Evolutionary conservation across 1,284 basidiomycete species (phyloP), one percentile per base, ranked within the genome.

Genomic region (Malassezia pachydermatis): DNA sequence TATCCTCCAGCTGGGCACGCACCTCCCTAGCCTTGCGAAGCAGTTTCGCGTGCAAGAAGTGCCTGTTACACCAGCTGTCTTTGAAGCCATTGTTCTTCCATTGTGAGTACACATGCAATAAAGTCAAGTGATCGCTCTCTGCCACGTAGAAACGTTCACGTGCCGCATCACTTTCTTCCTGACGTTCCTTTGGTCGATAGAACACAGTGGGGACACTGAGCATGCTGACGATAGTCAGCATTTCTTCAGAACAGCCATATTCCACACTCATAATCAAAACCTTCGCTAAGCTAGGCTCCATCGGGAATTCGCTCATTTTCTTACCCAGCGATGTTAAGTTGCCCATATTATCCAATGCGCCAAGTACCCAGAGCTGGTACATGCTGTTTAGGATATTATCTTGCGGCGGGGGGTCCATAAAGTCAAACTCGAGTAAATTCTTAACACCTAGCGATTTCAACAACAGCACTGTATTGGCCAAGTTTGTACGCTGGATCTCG

Each of bases 181-280:
- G 83, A 51, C 89, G 76, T 73, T 95, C 88, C 70, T 90, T 89
- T 4, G 90, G 90, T 41, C 90, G 79, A 71, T 95, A 95, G 74
- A 95, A 95, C 9, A 95, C 89, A 20, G 66, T 63, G 25, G 92
- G 94, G 0, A 98, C 94, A 11, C 87, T 90, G 22, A 99, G 77
- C 94, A 99, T 99, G 4, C 88, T 92, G 11, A 98, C 94, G 54
- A 99, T 95, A 1, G 92, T 95, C 57, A 98, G 76, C 84, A 98
- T 90, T 76, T 98, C 94, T 3, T 81, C 77, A 7, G 87, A 90
- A 70, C 94, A 98, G 56, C 80, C 81, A 74, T 90, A 87, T 39
- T 94, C 87, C 54, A 92, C 87, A 9, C 88, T 89, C 22, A 84
- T 84, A 69, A 98, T 95, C 47, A 99, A 77, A 86, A 98, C 96